phyloP scores from a whole-genome alignment of 164 flowering plant species.

The Vitis cinerea region DNA sequence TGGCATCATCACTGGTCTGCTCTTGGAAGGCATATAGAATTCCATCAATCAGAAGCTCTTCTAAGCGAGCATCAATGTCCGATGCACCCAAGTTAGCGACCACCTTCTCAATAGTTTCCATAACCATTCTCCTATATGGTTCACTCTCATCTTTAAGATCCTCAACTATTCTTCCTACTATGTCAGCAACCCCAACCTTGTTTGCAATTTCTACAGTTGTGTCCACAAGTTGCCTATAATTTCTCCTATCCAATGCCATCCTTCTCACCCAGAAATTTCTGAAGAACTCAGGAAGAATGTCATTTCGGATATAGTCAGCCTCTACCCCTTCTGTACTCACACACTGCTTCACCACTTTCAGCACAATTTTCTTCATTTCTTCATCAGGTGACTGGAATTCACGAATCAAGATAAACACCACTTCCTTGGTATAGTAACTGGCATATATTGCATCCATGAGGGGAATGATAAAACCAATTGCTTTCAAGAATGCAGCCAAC shows the following conservation, averaged over 20 bases:
- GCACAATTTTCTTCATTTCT: slow-evolving; percentile 98
- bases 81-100: slow-evolving; percentile 92
- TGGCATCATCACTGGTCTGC: slow-evolving; percentile 99
- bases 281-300: slow-evolving; percentile 93
- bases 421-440: slow-evolving; percentile 96
- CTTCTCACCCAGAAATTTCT: slow-evolving; percentile 94
- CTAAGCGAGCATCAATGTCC: slow-evolving; percentile 91
- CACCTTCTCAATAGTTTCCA: slow-evolving; percentile 99
- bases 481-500: slow-evolving; percentile 95
- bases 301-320: slow-evolving; percentile 81
- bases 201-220: slow-evolving; percentile 98
- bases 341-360: slow-evolving; percentile 97
- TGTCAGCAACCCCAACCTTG: slow-evolving; percentile 95
- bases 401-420: slow-evolving; percentile 84
- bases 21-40: slow-evolving; percentile 99
- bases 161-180: slow-evolving; percentile 91
- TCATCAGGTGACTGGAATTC: slow-evolving; percentile 99
- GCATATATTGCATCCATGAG: slow-evolving; percentile 99
- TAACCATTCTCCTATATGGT: slow-evolving; percentile 97
- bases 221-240: slow-evolving; percentile 92
- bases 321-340: slow-evolving; percentile 98
- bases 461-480: slow-evolving; percentile 97
- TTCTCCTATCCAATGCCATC: slow-evolving; percentile 96
- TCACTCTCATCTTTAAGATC: slow-evolving; percentile 99
- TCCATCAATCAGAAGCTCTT: slow-evolving; percentile 93